Base-by-base conservation (phyloP, 306 rosid species). In the Dryas drummondii region DNA sequence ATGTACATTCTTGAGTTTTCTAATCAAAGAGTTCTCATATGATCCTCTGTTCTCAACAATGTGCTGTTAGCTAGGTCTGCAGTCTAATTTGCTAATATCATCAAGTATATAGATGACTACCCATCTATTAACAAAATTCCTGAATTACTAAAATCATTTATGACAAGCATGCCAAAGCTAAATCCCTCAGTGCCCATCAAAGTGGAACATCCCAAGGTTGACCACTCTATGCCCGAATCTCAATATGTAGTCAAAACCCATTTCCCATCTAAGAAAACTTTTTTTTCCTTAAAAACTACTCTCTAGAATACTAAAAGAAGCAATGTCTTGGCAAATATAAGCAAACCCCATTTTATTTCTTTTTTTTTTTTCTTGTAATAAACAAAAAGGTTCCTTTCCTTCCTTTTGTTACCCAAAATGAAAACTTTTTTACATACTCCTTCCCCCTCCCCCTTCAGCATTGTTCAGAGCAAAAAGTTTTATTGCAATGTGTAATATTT, bases 181-280 rank as follows among this genome's bases (percentile, higher is more conserved):
- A 22, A 67, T 6, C 3, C 78, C 69, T 47, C 12, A 17, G 54
- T 70, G n/a, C 41, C 74, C 5, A 44, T 62, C 48, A 16, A 13
- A 73, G 41, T 19, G 37, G 48, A 57, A 32, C 15, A 4, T 47
- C 52, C 40, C 66, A 13, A 49, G 70, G 62, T 22, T 59, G 70
- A 50, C 65, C 64, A 19, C 66, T 59, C 58, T 32, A 64, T 45
- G 22, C 72, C 16, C 26, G 15, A 70, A 52, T 52, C 68, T 60
- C 54, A 50, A 6, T 37, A 65, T 4, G 46, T 6, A 51, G 54
- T 45, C 55, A 62, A 61, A 63, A 45, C 73, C 71, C 16, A 46
- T n/a, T 54, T 3, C 50, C 53, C 47, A 15, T n/a, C 44, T 17
- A 15, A 9, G 48, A 22, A 75, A 44, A 37, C 10, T 15, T 42